Evolutionary conservation across 192 early-diverging fungal species (phyloP), one percentile per base, ranked within the genome.

Genomic region (Mortierella claussenii): DNA sequence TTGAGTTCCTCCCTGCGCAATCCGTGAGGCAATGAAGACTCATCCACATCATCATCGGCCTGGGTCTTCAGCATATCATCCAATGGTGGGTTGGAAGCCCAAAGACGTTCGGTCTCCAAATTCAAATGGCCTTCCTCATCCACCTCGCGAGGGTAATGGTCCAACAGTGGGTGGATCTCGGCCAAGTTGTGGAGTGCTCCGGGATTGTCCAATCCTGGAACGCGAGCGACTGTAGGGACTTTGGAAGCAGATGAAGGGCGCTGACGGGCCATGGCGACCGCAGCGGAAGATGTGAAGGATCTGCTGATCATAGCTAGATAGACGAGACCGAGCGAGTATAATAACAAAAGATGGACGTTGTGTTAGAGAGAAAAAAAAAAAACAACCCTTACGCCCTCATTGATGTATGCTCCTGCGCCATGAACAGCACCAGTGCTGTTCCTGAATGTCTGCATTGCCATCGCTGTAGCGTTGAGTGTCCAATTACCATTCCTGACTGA

Each of bases 1-100:
- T 58, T 68, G 52, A 89, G 86, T 69, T 87, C 85, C 13, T 85
- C 64, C 51, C 76, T 66, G 8, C 83, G 79, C 36, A 94, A 70
- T 53, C 85, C 62, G 37, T 74, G 87, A 36, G 48, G 73, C 10
- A 76, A 31, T 24, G 73, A 67, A 4, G 73, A 27, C 64, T 76
- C 73, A 12, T 76, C 73, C 10, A 76, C 40, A 8, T 76, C 73
- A 31, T 76, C 73, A 5, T 76, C 73, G 7, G 51, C 73, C 59
- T 76, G 73, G 24, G 34, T 67, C 65, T 76, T 76, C 44, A 76
- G 63, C 64, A 76, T 60, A 32, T 76, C 64, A 34, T 76, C 73
- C 56, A 76, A 47, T 24, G 73, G 73, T n/a, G 73, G 64, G 24
- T 61, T 49, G 4, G 50, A 49, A 12, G 73, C 42, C 73, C 73